Evolutionary conservation across 495 filamentous ascomycete species (phyloP).

Genomic region (Viridothelium virens): DNA sequence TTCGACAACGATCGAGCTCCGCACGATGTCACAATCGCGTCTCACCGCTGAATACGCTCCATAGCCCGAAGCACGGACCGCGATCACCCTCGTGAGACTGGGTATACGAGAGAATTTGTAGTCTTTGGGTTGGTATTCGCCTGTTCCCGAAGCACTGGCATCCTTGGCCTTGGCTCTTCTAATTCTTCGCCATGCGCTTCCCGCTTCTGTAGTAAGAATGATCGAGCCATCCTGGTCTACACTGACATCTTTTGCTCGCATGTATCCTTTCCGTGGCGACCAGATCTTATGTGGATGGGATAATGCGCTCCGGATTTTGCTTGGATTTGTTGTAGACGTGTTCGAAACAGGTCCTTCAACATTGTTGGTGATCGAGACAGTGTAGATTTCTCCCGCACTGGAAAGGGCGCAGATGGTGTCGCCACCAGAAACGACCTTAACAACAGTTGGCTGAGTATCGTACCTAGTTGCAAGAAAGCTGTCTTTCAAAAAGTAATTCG

Average conservation of each 20-base stretch:
- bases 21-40: slow-evolving; percentile 74
- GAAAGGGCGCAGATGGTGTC: slow-evolving; percentile 85
- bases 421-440: slow-evolving; percentile 71
- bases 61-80: slow-evolving; percentile 77
- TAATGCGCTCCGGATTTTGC: slow-evolving; percentile 70
- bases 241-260: slow-evolving; percentile 78
- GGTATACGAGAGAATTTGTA: slow-evolving; percentile 91
- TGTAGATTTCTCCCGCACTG: slow-evolving; percentile 76
- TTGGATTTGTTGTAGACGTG: slow-evolving; percentile 80
- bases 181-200: slow-evolving; percentile 82
- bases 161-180: slow-evolving; percentile 75
- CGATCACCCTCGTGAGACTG: slow-evolving; percentile 70
- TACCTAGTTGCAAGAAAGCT: slow-evolving; percentile 62
- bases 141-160: slow-evolving; percentile 43
- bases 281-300: slow-evolving; percentile 71
- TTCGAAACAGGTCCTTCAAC: slow-evolving; percentile 47
- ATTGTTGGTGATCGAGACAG: slow-evolving; percentile 61
- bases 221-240: slow-evolving; percentile 92
- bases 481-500: slow-evolving; percentile 56
- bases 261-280: slow-evolving; percentile 69
- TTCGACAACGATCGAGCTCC: slow-evolving; percentile 60
- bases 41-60: slow-evolving; percentile 85
- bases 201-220: slow-evolving; percentile 84
- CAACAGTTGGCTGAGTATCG: slow-evolving; percentile 56
- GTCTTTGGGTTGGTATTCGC: slow-evolving; percentile 59